Base-by-base conservation (phyloP, 2,329 filamentous ascomycete species). In the Fusarium paranaense region DNA sequence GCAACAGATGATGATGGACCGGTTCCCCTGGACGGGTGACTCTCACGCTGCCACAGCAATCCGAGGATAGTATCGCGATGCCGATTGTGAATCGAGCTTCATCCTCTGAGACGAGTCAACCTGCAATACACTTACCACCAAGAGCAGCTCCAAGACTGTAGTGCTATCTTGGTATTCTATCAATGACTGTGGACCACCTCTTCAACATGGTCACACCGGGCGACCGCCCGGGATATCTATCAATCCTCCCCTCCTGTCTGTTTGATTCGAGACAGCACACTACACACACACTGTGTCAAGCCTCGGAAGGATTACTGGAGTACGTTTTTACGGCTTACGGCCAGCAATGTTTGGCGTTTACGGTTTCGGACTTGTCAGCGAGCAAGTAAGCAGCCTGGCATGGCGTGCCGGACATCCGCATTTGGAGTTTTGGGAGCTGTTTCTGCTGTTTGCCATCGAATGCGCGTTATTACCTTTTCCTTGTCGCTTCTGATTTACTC, bases 31-130 rank as follows among this genome's bases (percentile, higher is more conserved):
- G 79, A 81, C 82, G 52, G 73, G 85, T 63, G 87, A 89, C 67
- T 78, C 86, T 78, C 85, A 89, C 80, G 77, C 86, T 64, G 82
- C 86, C 52, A 86, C 87, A 78, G 87, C 87, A 47, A 90, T 85
- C 66, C 81, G 81, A 65, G 82, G 84, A 62, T 85, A 82, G 80
- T 64, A 68, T 38, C 65, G 65, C 40, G 45, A 37, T 38, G 71
- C 72, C 54, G 70, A 77, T 63, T 72, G 74, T 67, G 63, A 57
- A 37, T 42, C 62, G 59, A 67, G 52, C 33, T 52, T 69, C 62
- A 65, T 64, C 52, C 60, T 62, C 62, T 75, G 47, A 71, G 59
- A 32, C 11, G 47, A 30, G 47, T 54, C 47, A 54, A 54, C 47
- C 47, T 54, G 45, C 42, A 60, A 68, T 50, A 45, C 63, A 61